Base-by-base conservation (phyloP, 768 basidiomycete species). In the Leccinum longicurvipes region DNA sequence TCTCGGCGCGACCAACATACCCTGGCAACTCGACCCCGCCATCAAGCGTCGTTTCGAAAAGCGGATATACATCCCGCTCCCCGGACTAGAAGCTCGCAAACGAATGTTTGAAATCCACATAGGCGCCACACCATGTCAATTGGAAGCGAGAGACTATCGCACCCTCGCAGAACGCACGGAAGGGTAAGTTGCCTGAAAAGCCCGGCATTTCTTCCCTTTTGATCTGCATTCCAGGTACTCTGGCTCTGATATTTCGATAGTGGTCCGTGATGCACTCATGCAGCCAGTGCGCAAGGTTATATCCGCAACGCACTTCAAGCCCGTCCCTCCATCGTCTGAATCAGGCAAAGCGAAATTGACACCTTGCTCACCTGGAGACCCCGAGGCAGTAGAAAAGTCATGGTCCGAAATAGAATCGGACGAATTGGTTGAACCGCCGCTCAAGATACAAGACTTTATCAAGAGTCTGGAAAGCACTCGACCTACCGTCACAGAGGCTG, bases 41-140 rank as follows among this genome's bases (percentile, higher is more conserved):
- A 98, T 98, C 76, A 98, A 98, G 73, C 88, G 97, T 68, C 84
- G 96, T 84, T 98, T 98, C 60, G 95, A 98, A 73, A 98, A 97
- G 74, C 86, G 97, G 55, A 95, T 99, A 77, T 93, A 98, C 71
- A 99, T 99, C 56, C 97, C 97, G 28, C 84, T 98, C 19, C 97
- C 97, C 10, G 93, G 93, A 0, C 80, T 89, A 4, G 94, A 96
- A 51, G 97, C 96, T 12, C 82, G 97, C 45, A 81, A 85, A 71
- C 86, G 85, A 27, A 99, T 99, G 93, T 99, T 99, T 68, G 91
- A 98, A 75, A 84, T 99, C 44, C 95, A 99, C 65, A 82, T 98
- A 47, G 97, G 97, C 2, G 77, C 84, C 17, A 99, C 97, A 1
- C 96, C 97, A 19, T 93, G 92, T 68, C 79, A 91, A 60, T 81